Conservation (phyloP, 345 rosid genomes). For the Eucalyptus decipiens region DNA sequence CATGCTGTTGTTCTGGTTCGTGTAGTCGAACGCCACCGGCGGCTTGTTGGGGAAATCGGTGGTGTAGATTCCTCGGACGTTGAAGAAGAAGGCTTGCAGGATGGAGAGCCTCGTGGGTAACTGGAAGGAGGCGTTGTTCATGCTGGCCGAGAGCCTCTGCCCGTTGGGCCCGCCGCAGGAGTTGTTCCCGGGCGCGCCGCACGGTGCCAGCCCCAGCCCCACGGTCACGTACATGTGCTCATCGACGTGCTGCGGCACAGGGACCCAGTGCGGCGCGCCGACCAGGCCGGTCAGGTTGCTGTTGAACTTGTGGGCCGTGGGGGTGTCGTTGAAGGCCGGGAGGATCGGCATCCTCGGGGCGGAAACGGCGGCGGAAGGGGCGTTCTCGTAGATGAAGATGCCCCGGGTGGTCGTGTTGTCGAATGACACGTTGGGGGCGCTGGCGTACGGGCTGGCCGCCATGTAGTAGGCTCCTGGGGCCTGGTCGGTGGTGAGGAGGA, state of each 20-base stretch:
- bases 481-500: conserved; percentile 49
- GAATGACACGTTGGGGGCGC: conserved; percentile 19
- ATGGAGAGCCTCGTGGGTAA: conserved; percentile 42
- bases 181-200: conserved; percentile 12
- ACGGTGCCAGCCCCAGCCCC: conserved; percentile 33
- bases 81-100: conserved; percentile 47
- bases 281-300: conserved; percentile 29
- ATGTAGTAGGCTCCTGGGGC: conserved; percentile 61
- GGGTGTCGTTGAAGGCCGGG: conserved; percentile 60
- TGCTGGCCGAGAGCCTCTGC: conserved; percentile 44
- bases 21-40: conserved; percentile 51
- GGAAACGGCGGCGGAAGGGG: neutral
- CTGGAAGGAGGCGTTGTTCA: conserved; percentile 67
- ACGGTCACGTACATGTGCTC: conserved; percentile 64
- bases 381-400: conserved; percentile 30
- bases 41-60: conserved; percentile 64
- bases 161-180: conserved; percentile 34
- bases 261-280: conserved; percentile 46
- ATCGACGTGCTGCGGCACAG: conserved; percentile 54
- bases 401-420: conserved; percentile 73
- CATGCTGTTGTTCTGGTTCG: conserved; percentile 17
- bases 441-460: conserved; percentile 64
- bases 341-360: conserved; percentile 47
- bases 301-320: conserved; percentile 61
- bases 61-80: conserved; percentile 50